phyloP scores from a whole-genome alignment of 176 grass and related monocot species.

The Tillandsia fasciculata region DNA sequence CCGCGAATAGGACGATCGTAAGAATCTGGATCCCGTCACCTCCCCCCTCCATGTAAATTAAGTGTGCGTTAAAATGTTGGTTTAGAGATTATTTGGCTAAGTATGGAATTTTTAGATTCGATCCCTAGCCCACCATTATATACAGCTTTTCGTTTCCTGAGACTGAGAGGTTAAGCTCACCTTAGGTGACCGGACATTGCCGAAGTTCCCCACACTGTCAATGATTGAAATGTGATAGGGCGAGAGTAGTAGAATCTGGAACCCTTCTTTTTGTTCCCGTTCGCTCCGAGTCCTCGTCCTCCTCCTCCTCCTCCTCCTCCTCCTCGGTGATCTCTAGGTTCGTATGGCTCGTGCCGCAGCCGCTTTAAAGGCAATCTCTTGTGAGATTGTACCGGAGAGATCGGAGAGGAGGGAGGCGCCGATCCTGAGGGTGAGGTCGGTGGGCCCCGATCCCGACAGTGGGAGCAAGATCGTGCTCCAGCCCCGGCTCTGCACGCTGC shows the following conservation, averaged over 20 bases:
- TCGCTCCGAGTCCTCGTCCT: constrained; percentile 5
- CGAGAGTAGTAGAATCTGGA: constrained; percentile 12
- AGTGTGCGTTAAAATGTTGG: not conserved
- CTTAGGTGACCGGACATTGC: constrained; percentile 23
- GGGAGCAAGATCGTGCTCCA: constrained; percentile 74
- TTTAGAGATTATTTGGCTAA: not conserved
- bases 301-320: not conserved
- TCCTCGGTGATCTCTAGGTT: not conserved
- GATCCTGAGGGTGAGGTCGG: not conserved
- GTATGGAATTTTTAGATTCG: too few relatives aligned
- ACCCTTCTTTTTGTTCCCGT: not conserved
- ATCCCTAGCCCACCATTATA: not conserved
- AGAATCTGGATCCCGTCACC: constrained; percentile 28
- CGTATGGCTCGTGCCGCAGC: constrained; percentile 24
- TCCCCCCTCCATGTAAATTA: not conserved
- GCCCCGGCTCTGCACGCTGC: constrained; percentile 77
- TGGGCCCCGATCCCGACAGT: constrained; percentile 17
- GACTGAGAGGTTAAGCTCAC: constrained; percentile 10
- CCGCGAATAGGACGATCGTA: constrained; percentile 31
- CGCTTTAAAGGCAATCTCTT: constrained; percentile 41
- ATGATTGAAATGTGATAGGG: not conserved
- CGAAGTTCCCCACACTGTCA: not conserved
- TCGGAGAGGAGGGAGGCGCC: not conserved
- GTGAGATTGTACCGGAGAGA: constrained; percentile 50
- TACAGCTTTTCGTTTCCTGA: too few relatives aligned